Conservation (phyloP, 345 rosid genomes). For the Carallia pectinifolia region DNA sequence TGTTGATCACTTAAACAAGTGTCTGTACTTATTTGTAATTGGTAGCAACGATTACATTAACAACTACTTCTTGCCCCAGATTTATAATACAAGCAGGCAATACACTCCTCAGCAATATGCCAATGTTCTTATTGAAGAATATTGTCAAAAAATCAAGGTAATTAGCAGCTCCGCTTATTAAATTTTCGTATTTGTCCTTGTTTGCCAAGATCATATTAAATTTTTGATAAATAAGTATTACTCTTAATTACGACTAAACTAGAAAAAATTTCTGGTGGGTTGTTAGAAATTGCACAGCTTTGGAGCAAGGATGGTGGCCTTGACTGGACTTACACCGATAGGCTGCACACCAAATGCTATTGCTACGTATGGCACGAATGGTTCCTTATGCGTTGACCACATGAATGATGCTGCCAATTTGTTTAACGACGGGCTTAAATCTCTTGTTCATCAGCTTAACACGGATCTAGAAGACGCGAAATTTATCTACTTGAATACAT, state of each 20-base stretch:
- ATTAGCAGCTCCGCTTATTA: not conserved
- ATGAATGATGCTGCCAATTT: slow-evolving; percentile 7
- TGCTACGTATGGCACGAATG: not conserved
- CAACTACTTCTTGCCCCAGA: slow-evolving; percentile 13
- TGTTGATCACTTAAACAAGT: not conserved
- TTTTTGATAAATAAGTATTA: not conserved
- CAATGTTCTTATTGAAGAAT: slow-evolving; percentile 1
- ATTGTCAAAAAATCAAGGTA: slow-evolving; percentile 11
- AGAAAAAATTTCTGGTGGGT: not conserved
- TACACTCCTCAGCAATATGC: slow-evolving; percentile 15
- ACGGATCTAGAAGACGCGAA: not conserved
- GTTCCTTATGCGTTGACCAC: slow-evolving; percentile 9
- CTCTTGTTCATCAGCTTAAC: slow-evolving; percentile 6
- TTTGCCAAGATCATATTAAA: not conserved
- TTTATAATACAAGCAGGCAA: slow-evolving; percentile 1
- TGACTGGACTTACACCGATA: slow-evolving; percentile 3
- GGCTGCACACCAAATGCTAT: slow-evolving; percentile 23
- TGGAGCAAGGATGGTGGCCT: slow-evolving; percentile 20
- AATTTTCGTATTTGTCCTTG: not conserved
- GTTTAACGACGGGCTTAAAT: slow-evolving; percentile 6
- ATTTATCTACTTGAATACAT: slow-evolving; percentile 9
- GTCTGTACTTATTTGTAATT: slow-evolving; percentile 17
- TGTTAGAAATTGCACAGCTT: not conserved
- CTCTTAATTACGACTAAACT: too few species aligned
- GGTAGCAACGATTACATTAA: slow-evolving; percentile 29